These are phyloP conservation scores for Petunia secreta DNA, from an alignment of 257 asterid species.

Conservation along the genomic window DNA sequence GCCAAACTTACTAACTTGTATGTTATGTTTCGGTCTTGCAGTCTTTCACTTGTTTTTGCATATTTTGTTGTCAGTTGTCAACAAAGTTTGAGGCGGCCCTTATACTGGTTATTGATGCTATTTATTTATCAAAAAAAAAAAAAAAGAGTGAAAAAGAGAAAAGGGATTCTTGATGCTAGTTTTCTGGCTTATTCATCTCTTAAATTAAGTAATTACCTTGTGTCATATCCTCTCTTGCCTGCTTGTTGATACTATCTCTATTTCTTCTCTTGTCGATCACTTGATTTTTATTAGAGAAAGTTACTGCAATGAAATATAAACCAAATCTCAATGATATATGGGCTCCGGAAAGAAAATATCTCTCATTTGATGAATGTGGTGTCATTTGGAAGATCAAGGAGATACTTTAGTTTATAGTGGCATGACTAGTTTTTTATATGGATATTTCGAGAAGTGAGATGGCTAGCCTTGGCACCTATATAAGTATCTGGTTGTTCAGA, in stretches of 20 bases:
- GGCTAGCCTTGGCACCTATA: not conserved
- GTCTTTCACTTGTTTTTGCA: not conserved
- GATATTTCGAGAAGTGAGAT: not conserved
- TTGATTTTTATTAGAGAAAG: not conserved
- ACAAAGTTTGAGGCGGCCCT: not conserved
- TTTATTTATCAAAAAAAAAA: not conserved
- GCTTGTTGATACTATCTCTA: not conserved
- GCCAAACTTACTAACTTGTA: not conserved
- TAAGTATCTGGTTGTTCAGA: not conserved
- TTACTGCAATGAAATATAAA: not conserved
- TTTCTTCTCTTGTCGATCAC: not conserved
- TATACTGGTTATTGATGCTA: not conserved
- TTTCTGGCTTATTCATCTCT: not conserved
- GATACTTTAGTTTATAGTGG: not conserved
- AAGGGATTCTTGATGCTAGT: constrained; percentile 3
- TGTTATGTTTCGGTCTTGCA: not conserved
- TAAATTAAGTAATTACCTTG: not conserved
- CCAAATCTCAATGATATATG: not conserved
- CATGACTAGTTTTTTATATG: not conserved
- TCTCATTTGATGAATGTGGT: constrained; percentile 9
- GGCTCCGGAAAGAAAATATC: not conserved
- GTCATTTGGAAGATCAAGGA: not conserved
- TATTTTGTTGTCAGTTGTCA: not conserved
- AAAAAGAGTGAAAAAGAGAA: not conserved
- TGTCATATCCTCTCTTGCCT: not conserved